phyloP scores from a whole-genome alignment of 306 rosid species.

The Spatholobus suberectus region DNA sequence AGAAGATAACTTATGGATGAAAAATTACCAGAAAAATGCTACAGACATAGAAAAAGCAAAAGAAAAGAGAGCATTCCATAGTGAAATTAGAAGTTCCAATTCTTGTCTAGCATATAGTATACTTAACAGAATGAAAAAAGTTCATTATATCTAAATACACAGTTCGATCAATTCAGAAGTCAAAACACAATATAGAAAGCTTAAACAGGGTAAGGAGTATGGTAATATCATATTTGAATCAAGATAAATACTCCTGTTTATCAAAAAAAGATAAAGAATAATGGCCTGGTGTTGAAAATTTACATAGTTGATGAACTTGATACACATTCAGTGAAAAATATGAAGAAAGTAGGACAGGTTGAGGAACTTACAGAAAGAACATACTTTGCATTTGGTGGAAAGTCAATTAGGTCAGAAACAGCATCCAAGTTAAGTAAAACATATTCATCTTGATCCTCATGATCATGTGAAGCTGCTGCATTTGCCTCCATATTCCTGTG shows the following conservation, averaged over 20 bases:
- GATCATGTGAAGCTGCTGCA: slow-evolving; percentile 28
- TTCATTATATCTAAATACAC: neutral
- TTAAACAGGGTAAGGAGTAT: neutral
- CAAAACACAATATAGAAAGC: neutral
- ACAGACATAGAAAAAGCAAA: neutral
- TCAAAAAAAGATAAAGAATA: neutral
- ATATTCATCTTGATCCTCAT: slow-evolving; percentile 67
- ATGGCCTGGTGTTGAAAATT: neutral
- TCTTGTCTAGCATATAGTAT: neutral
- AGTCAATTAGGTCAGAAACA: slow-evolving; percentile 55
- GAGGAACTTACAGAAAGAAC: slow-evolving; percentile 64
- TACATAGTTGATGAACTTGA: neutral
- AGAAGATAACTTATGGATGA: neutral
- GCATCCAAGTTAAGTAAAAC: slow-evolving; percentile 72
- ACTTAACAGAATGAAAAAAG: neutral
- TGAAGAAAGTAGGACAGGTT: neutral
- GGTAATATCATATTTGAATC: neutral
- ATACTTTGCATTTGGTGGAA: slow-evolving; percentile 77
- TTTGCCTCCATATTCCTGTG: slow-evolving; percentile 60
- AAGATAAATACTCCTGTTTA: neutral
- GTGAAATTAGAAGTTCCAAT: neutral
- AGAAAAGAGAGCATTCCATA: neutral
- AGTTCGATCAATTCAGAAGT: neutral
- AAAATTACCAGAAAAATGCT: neutral
- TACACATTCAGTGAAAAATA: neutral